These are phyloP conservation scores for Lanmaoa pseudosensibilis DNA, from an alignment of 768 basidiomycete genomes.

Conservation along the genomic window DNA sequence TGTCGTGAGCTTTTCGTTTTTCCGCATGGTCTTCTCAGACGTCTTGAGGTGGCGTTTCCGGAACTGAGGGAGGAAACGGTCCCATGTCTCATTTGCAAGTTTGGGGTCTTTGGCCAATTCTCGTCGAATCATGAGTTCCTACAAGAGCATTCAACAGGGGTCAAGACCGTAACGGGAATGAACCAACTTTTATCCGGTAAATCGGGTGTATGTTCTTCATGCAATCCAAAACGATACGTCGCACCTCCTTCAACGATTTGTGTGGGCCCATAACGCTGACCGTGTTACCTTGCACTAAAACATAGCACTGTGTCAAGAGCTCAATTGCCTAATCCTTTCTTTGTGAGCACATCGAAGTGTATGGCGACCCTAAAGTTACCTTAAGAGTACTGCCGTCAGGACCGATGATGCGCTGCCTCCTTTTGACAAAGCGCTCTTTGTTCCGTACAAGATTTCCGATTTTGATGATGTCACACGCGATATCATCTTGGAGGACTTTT, in stretches of 20 bases:
- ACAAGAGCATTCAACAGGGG: neutral
- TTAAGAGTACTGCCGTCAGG: constrained; percentile 97
- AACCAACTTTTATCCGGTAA: constrained; percentile 88
- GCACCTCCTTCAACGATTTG: constrained; percentile 93
- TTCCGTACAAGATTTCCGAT: constrained; percentile 93
- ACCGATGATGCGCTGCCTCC: constrained; percentile 94
- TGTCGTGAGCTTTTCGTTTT: constrained; percentile 67
- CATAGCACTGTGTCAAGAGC: constrained; percentile 92
- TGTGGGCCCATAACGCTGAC: constrained; percentile 98
- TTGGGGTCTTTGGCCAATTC: constrained; percentile 98
- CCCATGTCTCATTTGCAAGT: constrained; percentile 92
- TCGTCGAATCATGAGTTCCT: constrained; percentile 98
- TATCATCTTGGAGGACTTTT: constrained; percentile 85
- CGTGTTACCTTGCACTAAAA: constrained; percentile 96
- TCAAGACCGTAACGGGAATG: neutral
- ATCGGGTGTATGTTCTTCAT: constrained; percentile 99
- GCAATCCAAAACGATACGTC: constrained; percentile 95
- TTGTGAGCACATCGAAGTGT: neutral
- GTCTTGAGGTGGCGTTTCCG: constrained; percentile 90
- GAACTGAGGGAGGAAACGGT: constrained; percentile 96
- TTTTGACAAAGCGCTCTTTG: constrained; percentile 95
- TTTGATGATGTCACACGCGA: constrained; percentile 97
- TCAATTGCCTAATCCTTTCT: constrained; percentile 80
- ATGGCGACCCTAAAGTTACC: constrained; percentile 42
- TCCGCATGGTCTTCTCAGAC: constrained; percentile 89